Conservation (phyloP, 2,329 filamentous ascomycete species). For the Colletotrichum chlorophyti region DNA sequence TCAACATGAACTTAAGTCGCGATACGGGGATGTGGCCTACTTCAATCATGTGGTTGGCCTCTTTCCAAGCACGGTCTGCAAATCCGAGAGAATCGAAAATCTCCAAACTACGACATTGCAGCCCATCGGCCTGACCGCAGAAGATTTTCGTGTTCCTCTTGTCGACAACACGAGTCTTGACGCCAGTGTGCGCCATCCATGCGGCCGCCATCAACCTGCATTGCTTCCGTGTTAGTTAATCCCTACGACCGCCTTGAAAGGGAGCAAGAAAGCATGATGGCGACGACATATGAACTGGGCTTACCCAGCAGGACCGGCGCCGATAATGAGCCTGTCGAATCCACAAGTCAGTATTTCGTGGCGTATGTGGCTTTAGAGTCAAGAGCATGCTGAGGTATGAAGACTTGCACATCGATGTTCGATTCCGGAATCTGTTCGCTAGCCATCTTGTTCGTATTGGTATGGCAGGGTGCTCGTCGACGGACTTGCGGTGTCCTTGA, state of each 20-base stretch:
- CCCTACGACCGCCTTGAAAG: not conserved
- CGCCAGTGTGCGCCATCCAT: constrained; percentile 49
- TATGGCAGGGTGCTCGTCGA: too few relatives aligned
- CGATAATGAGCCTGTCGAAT: constrained; percentile 44
- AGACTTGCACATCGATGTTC: constrained; percentile 37
- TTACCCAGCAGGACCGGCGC: constrained; percentile 39
- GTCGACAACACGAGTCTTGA: constrained; percentile 52
- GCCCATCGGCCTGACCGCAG: constrained; percentile 52
- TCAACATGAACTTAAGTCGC: too few relatives aligned
- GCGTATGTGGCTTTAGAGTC: too few relatives aligned
- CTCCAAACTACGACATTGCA: constrained; percentile 71
- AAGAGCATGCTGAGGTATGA: not conserved
- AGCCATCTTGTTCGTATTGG: not conserved
- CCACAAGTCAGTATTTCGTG: constrained; percentile 2
- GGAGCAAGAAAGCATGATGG: not conserved
- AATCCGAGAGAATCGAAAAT: constrained; percentile 79
- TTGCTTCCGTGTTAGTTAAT: constrained; percentile 33
- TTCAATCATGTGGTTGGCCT: constrained; percentile 74
- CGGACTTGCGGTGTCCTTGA: not conserved
- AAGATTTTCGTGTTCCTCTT: constrained; percentile 48
- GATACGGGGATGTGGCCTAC: constrained; percentile 42
- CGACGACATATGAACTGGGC: not conserved
- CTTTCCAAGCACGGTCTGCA: constrained; percentile 67
- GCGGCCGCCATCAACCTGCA: constrained; percentile 50
- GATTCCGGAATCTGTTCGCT: constrained; percentile 27